phyloP scores from a whole-genome alignment of 371 early-diverging fungal species.

The Chytridium lagenaria region DNA sequence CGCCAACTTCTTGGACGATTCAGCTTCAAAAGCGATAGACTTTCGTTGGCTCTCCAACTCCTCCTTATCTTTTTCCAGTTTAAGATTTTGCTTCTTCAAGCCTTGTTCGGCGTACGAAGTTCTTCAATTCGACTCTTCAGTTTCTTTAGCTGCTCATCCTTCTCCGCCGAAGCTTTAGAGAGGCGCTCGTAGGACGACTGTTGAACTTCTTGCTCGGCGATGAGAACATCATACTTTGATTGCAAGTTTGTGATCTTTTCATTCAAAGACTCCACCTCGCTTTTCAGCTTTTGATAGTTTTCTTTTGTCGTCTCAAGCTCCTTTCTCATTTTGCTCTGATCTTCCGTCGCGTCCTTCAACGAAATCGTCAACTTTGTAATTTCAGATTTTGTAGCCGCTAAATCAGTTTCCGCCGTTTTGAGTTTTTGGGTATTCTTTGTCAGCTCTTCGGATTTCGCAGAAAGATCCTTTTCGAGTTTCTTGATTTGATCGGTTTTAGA shows the following conservation, averaged over 20 bases:
- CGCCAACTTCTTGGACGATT: conserved; percentile 22
- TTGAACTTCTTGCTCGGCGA: conserved; percentile 50
- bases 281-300: background rate
- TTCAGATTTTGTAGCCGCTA: conserved; percentile 28
- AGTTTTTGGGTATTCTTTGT: conserved; percentile 17
- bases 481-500: conserved; percentile 5
- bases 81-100: conserved; percentile 31
- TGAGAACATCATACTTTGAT: conserved; percentile 42
- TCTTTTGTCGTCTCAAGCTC: conserved; percentile 23
- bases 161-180: conserved; percentile 44
- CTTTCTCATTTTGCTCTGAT: background rate
- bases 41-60: background rate
- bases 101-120: conserved; percentile 35
- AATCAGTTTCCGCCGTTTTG: conserved; percentile 40
- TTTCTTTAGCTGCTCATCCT: conserved; percentile 53
- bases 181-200: conserved; percentile 43
- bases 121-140: conserved; percentile 47
- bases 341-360: conserved; percentile 9
- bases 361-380: conserved; percentile 26
- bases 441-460: conserved; percentile 33
- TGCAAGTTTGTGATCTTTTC: conserved; percentile 39
- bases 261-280: conserved; percentile 36
- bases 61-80: conserved; percentile 50
- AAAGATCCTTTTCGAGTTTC: conserved; percentile 39
- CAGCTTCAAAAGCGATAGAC: background rate